Percentiles rank a stretch among this genome's conserved stretches.
phyloP scores from a whole-genome alignment of 2,329 filamentous ascomycete species.

The Xylogone sp. region DNA sequence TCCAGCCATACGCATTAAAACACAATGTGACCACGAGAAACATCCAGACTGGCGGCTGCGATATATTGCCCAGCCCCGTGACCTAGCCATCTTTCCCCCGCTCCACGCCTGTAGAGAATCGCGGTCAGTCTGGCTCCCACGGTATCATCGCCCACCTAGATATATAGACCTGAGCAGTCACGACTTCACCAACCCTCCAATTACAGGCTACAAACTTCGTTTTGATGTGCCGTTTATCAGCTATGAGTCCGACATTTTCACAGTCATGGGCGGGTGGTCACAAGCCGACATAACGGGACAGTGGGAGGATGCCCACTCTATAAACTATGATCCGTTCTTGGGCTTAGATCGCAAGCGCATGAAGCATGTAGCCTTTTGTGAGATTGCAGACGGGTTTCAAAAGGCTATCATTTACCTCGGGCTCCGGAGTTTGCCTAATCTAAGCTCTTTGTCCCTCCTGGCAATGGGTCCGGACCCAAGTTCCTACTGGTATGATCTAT shows the following conservation, averaged over 20 bases:
- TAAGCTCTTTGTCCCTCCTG: not conserved
- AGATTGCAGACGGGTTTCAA: not conserved
- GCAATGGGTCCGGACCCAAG: not conserved
- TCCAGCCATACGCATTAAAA: not conserved
- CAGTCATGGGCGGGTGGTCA: not conserved
- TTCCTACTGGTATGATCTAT: not conserved
- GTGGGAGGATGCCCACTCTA: not conserved
- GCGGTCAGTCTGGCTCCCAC: not conserved
- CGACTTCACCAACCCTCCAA: not conserved
- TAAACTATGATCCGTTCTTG: not conserved
- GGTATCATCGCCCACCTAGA: not conserved
- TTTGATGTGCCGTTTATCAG: not conserved
- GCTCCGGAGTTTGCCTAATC: not conserved
- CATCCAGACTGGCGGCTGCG: not conserved
- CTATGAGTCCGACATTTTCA: not conserved
- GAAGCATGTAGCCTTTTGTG: not conserved
- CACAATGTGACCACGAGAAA: not conserved
- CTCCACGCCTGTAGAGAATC: not conserved
- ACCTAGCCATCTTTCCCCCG: not conserved
- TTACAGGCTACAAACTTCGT: not conserved
- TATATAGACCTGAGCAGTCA: not conserved
- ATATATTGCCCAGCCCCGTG: not conserved
- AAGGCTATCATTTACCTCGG: not conserved
- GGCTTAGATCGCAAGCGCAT: not conserved
- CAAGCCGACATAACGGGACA: not conserved